Conservation (phyloP, 441 rosid species). For the Kokia cookei region DNA sequence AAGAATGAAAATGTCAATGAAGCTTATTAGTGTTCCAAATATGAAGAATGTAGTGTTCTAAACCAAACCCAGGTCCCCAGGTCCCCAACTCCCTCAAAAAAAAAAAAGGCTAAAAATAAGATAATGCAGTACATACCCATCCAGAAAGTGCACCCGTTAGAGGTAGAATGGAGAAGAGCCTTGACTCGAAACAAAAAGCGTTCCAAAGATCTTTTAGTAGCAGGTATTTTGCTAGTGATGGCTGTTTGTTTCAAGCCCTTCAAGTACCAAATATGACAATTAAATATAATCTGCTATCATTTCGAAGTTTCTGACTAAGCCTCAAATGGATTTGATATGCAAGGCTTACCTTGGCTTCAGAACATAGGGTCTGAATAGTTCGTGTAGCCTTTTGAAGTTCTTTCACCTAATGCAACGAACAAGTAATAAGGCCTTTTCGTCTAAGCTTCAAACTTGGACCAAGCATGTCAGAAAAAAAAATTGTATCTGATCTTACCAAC, state of each 20-base stretch:
- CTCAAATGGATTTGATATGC: not conserved
- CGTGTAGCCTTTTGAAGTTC: slow-evolving; percentile 89
- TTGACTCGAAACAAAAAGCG: slow-evolving; percentile 80
- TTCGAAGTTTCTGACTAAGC: not conserved
- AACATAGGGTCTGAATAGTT: slow-evolving; percentile 80
- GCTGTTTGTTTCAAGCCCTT: slow-evolving; percentile 75
- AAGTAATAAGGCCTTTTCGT: slow-evolving; percentile 1
- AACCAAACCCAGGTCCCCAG: not conserved
- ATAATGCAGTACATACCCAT: slow-evolving; percentile 48
- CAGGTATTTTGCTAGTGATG: slow-evolving; percentile 73
- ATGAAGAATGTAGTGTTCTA: not conserved
- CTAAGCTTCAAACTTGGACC: not conserved
- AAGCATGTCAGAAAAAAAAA: slow-evolving; percentile 1
- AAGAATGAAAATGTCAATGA: not conserved
- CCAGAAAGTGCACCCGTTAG: slow-evolving; percentile 76
- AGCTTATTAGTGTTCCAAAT: not conserved
- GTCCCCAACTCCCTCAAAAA: not conserved
- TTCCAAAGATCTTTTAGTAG: slow-evolving; percentile 75
- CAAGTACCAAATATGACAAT: slow-evolving; percentile 12
- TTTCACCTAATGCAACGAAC: slow-evolving; percentile 39
- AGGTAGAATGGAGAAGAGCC: slow-evolving; percentile 67
- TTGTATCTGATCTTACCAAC: slow-evolving; percentile 41
- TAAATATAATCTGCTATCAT: not conserved
- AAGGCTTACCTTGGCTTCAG: slow-evolving; percentile 81
- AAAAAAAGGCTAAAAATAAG: not conserved